Evolutionary conservation across 208 protist species (phyloP), one percentile per base, ranked within the genome.

Genomic region (Jaenimonas drosophilae): DNA sequence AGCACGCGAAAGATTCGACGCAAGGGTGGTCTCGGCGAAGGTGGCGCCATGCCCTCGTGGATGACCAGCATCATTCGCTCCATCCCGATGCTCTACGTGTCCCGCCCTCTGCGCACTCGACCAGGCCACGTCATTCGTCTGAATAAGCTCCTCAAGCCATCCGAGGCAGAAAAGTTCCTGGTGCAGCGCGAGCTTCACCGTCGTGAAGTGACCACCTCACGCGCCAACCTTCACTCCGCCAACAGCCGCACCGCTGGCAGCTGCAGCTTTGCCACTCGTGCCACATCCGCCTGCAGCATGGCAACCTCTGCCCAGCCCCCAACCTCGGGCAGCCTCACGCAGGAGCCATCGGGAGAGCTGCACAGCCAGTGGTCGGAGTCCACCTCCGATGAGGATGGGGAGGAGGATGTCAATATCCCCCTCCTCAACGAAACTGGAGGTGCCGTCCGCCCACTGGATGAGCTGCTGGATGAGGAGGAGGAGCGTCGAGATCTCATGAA

Each of bases 401-500:
- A 44, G 4, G 25, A 12, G 16, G 53, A 51, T 5, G 32, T 44
- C 6, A 39, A 62, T 21, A 47, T 42, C 43, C 41, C 41, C 20
- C 26, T 40, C 17, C 47, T 55, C 2, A 38, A 56, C 12, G 47
- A 33, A 14, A 31, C 38, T 16, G 41, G 32, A 1, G 49, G 56
- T 16, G 40, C 59, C 12, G 16, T 59, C 20, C 62, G 56, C 2
- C 43, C 75, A 7, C 37, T 86, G 14, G 54, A 69, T 36, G 65
- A 51, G 47, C 48, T 88, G 19, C 56, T 85, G n/a, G 64, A 65
- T 6, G 67, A 83, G 54, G 60, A 78, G 23, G 64, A 69, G 45
- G 85, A 94, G 65, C 66, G 81, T 17, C 39, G 64, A 28, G 68
- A 64, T 26, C 58, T 94, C 32, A 38, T 65, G 31, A 54, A 61